These are phyloP conservation scores for Sphagnum magellanicum DNA, from an alignment of 228 moss, liverwort and hornwort genomes.

Conservation along the genomic window DNA sequence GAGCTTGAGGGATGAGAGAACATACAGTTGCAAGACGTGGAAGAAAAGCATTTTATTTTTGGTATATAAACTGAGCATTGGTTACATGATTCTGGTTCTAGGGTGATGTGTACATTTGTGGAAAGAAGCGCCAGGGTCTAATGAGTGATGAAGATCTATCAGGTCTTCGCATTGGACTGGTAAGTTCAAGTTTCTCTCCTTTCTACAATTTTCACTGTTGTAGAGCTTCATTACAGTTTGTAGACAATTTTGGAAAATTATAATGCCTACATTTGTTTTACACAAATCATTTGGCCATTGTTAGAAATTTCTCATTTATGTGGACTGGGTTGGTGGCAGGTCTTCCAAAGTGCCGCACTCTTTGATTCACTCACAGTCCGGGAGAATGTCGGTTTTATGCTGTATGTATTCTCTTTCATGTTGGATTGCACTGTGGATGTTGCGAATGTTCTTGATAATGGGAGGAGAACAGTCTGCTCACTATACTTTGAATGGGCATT, in stretches of 20 bases:
- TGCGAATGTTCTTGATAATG: background rate
- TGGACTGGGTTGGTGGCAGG: conserved; percentile 33
- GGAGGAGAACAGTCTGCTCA: background rate
- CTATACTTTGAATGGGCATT: no score
- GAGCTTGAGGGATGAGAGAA: no score
- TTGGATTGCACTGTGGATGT: background rate
- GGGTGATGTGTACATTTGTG: conserved; percentile 85
- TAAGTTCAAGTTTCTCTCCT: conserved; percentile 20
- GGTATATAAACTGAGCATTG: background rate
- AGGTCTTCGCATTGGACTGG: conserved; percentile 92
- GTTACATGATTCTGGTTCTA: conserved; percentile 9
- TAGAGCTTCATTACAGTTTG: no score
- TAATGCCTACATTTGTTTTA: no score
- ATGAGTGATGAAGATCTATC: conserved; percentile 68
- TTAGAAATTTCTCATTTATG: background rate
- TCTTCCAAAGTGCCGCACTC: conserved; percentile 91
- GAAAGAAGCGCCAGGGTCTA: conserved; percentile 72
- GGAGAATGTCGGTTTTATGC: conserved; percentile 98
- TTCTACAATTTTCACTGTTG: background rate
- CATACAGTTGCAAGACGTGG: no score
- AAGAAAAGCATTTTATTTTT: no score
- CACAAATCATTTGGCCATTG: background rate
- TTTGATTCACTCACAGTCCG: conserved; percentile 90
- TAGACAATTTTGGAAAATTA: no score
- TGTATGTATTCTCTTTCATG: conserved; percentile 33